Percentiles rank a stretch among this genome's conserved stretches.
phyloP scores from a whole-genome alignment of 208 protist genomes.

The Trypanosoma mega region DNA sequence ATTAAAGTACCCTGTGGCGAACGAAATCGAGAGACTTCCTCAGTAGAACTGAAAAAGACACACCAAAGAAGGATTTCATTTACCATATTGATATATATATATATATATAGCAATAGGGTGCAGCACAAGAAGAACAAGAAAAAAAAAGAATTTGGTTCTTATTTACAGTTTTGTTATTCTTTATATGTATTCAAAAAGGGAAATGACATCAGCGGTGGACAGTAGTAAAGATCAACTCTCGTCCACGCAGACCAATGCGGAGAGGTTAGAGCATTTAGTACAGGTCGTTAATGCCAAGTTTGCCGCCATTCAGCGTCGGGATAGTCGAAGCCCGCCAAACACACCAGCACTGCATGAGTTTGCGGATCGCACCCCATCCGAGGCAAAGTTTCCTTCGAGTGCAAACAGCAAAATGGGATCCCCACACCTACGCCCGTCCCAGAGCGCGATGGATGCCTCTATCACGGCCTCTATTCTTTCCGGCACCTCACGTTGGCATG shows the following conservation, averaged over 20 bases:
- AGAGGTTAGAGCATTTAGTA: conserved; percentile 17
- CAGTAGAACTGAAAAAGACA: too few species aligned
- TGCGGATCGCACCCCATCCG: not conserved
- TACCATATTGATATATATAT: conserved; percentile 1
- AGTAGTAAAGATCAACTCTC: not conserved
- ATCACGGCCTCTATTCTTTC: too few species aligned
- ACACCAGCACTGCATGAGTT: not conserved
- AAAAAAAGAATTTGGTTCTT: too few species aligned
- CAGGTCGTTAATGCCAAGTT: conserved; percentile 18
- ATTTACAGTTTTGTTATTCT: too few species aligned
- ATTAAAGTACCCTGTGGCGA: too few species aligned
- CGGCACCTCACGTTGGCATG: conserved; percentile 45
- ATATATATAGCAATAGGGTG: not conserved
- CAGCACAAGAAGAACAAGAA: not conserved
- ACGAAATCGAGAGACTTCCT: too few species aligned
- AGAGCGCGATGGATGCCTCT: too few species aligned
- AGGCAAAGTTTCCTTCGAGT: not conserved
- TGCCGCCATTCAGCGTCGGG: conserved; percentile 6
- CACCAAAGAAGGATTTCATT: too few species aligned
- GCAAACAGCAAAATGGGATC: too few species aligned
- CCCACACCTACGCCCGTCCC: too few species aligned
- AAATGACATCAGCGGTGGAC: too few species aligned
- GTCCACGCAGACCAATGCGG: not conserved
- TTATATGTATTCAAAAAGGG: too few species aligned
- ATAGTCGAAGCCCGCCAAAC: not conserved